These are phyloP conservation scores for Aspergillus udagawae DNA, from an alignment of 2,329 filamentous ascomycete genomes.

Conservation along the genomic window DNA sequence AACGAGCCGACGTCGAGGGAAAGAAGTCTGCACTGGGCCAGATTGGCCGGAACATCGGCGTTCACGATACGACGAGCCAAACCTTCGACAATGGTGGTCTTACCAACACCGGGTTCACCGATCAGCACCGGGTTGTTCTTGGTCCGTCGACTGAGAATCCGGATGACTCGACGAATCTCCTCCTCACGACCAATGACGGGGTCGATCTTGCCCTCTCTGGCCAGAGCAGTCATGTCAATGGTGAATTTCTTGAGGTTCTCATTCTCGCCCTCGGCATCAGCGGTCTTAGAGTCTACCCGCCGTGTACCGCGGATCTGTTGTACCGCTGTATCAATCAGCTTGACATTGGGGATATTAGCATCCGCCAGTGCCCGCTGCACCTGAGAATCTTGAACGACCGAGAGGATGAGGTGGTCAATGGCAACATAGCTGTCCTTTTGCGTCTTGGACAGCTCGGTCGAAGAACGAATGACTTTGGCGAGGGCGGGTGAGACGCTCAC, in stretches of 20 bases:
- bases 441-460: conserved; percentile 89
- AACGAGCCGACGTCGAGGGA: conserved; percentile 93
- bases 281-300: conserved; percentile 92
- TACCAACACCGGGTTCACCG: conserved; percentile 95
- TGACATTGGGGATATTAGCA: conserved; percentile 84
- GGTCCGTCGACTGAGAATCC: conserved; percentile 86
- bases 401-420: conserved; percentile 87
- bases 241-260: conserved; percentile 98
- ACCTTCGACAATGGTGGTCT: conserved; percentile 96
- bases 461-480: conserved; percentile 74
- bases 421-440: conserved; percentile 95
- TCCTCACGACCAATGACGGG: conserved; percentile 96
- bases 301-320: conserved; percentile 87
- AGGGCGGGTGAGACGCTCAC: conserved; percentile 79
- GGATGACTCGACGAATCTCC: conserved; percentile 86
- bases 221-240: conserved; percentile 96
- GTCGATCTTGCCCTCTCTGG: conserved; percentile 94
- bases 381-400: conserved; percentile 71
- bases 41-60: conserved; percentile 89
- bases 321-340: conserved; percentile 86
- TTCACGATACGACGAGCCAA: conserved; percentile 95
- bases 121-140: conserved; percentile 99
- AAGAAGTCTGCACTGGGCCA: conserved; percentile 88
- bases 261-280: conserved; percentile 83
- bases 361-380: conserved; percentile 75